These are phyloP conservation scores for Aspergillus uvarum DNA, from an alignment of 2,329 filamentous ascomycete genomes.

Conservation along the genomic window DNA sequence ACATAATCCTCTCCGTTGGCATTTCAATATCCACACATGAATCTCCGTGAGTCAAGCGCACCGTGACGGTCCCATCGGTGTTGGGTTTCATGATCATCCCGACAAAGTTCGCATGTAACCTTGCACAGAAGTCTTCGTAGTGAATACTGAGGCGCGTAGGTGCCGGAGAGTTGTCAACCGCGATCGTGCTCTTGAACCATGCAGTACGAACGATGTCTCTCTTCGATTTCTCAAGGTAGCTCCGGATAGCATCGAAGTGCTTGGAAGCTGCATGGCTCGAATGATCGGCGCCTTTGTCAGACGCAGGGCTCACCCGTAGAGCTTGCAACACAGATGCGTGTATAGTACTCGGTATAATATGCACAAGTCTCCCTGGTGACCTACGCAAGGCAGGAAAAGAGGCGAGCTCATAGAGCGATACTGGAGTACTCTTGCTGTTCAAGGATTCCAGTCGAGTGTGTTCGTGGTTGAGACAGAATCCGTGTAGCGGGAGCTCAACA, in stretches of 20 bases:
- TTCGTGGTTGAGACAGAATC: constrained; percentile 40
- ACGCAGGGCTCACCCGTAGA: neutral
- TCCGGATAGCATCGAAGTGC: constrained; percentile 11
- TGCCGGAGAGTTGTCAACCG: constrained; percentile 16
- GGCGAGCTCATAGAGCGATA: constrained; percentile 60
- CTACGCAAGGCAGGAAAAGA: constrained; percentile 51
- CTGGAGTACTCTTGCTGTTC: constrained; percentile 46
- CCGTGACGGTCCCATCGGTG: constrained; percentile 53
- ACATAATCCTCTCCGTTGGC: constrained; percentile 48
- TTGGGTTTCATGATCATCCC: constrained; percentile 58
- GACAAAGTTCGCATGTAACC: constrained; percentile 48
- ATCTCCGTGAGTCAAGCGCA: constrained; percentile 54
- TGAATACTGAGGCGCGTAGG: constrained; percentile 21
- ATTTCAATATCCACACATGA: constrained; percentile 53
- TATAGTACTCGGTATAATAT: constrained; percentile 42
- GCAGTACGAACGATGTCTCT: constrained; percentile 14
- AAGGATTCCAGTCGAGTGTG: constrained; percentile 45
- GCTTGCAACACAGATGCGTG: constrained; percentile 13
- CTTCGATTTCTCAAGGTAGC: constrained; percentile 22
- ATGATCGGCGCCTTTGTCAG: constrained; percentile 11
- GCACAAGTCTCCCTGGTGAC: constrained; percentile 54
- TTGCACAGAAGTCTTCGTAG: constrained; percentile 13
- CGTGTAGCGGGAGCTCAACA: constrained; percentile 36
- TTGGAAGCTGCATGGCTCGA: constrained; percentile 17
- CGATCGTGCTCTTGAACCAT: constrained; percentile 24